phyloP scores from a whole-genome alignment of 306 rosid genomes.

The Inga oerstediana region DNA sequence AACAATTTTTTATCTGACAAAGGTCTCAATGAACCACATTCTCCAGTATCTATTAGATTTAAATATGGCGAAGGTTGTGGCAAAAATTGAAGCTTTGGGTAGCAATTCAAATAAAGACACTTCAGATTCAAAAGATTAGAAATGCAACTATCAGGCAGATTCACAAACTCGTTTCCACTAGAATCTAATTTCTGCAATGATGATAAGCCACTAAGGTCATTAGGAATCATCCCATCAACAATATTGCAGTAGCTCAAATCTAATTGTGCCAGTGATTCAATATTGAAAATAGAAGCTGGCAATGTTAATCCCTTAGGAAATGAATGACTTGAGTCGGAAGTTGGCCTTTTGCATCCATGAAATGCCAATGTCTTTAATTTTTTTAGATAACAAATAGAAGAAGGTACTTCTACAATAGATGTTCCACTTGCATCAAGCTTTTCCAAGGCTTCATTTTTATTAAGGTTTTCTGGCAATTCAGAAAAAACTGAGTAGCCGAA shows the following conservation, averaged over 20 bases:
- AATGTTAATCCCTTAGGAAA: not conserved
- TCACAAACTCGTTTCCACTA: not conserved
- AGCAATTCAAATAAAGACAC: not conserved
- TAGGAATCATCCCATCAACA: not conserved
- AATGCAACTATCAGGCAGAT: not conserved
- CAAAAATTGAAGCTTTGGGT: not conserved
- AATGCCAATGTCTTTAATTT: not conserved
- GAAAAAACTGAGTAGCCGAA: not conserved
- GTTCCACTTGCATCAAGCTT: not conserved
- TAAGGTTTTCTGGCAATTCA: not conserved
- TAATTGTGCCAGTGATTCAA: not conserved
- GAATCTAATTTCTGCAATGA: not conserved
- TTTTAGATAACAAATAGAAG: not conserved
- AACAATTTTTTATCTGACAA: not conserved
- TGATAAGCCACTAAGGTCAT: not conserved
- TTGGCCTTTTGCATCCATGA: not conserved
- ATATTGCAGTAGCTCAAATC: conserved; percentile 1
- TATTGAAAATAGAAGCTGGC: not conserved
- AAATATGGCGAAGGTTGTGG: not conserved
- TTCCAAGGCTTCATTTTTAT: not conserved
- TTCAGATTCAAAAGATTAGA: not conserved
- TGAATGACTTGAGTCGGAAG: not conserved
- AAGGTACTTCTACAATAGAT: not conserved
- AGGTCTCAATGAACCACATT: not conserved
- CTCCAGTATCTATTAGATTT: too few species aligned